Percentiles rank a stretch among this genome's conserved stretches.
phyloP scores from a whole-genome alignment of 306 rosid species.

The Ochetophila trinervis region DNA sequence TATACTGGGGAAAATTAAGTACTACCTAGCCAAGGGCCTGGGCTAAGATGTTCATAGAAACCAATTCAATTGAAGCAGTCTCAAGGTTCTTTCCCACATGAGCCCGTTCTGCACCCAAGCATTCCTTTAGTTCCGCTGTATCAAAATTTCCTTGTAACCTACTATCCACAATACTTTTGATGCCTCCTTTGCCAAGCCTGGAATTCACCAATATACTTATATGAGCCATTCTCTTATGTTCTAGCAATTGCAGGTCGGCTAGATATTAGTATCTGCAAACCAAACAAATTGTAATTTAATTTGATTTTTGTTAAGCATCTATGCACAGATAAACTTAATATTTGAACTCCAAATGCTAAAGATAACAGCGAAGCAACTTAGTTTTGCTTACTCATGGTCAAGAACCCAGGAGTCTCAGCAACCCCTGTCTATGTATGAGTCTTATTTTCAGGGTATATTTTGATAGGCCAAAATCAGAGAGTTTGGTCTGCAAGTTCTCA shows the following conservation, averaged over 20 bases:
- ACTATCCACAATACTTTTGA: too few relatives aligned
- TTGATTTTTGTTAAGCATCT: too few relatives aligned
- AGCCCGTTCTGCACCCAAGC: background rate
- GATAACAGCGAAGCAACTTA: too few relatives aligned
- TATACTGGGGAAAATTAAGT: too few relatives aligned
- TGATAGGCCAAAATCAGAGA: constrained; percentile 50
- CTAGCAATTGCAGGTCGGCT: background rate
- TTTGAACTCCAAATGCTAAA: background rate
- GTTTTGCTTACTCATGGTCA: constrained; percentile 38
- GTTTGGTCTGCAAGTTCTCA: constrained; percentile 33
- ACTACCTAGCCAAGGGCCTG: background rate
- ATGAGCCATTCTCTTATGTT: too few relatives aligned
- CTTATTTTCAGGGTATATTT: constrained; percentile 25
- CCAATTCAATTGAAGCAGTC: background rate
- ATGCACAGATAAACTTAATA: background rate
- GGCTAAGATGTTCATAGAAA: background rate
- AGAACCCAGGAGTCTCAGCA: constrained; percentile 54
- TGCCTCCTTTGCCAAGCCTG: background rate
- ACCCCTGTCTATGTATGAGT: constrained; percentile 36
- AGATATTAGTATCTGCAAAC: constrained; percentile 11
- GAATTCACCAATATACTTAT: background rate
- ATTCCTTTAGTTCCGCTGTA: background rate
- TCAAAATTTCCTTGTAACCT: too few relatives aligned
- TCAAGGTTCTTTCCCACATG: background rate
- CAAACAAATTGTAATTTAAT: background rate